Percentiles rank a stretch among this genome's conserved stretches.
Conservation (phyloP, 257 asterid genomes). For the Linaria vulgaris region DNA sequence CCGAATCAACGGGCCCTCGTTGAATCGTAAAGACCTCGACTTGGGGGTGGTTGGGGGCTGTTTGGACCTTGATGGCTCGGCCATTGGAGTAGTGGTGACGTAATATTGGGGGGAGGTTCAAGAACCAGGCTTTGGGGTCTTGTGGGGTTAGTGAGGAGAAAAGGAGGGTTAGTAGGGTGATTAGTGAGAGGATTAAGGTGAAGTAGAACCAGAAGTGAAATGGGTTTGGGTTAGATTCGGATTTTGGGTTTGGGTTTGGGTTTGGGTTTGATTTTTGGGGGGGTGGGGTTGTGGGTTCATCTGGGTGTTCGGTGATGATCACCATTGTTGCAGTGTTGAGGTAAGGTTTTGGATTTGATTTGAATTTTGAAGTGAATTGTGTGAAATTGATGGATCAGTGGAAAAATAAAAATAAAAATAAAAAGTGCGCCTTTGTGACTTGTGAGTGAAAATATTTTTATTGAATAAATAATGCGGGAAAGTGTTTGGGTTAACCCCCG, state of each 20-base stretch:
- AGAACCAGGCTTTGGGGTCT: constrained; percentile 83
- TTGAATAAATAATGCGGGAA: too few relatives aligned
- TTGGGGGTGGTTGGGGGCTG: constrained; percentile 60
- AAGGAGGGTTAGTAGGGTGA: constrained; percentile 45
- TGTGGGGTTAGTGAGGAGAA: constrained; percentile 56
- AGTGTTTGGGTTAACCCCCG: too few relatives aligned
- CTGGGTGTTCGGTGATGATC: constrained; percentile 61
- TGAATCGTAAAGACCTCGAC: constrained; percentile 73
- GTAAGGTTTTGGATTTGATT: neutral
- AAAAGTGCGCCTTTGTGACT: too few relatives aligned
- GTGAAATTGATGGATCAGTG: too few relatives aligned
- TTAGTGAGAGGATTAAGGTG: constrained; percentile 53
- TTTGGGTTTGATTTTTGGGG: constrained; percentile 37
- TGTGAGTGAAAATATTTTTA: too few relatives aligned
- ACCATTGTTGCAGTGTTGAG: constrained; percentile 46
- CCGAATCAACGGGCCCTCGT: constrained; percentile 53
- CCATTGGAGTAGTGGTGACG: constrained; percentile 75
- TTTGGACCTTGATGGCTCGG: constrained; percentile 72
- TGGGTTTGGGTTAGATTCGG: constrained; percentile 44
- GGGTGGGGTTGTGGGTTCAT: constrained; percentile 30
- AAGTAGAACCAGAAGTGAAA: constrained; percentile 83
- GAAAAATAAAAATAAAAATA: too few relatives aligned
- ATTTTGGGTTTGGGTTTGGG: constrained; percentile 26
- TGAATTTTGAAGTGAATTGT: too few relatives aligned
- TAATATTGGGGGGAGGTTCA: constrained; percentile 59